Base-by-base conservation (phyloP, 1,284 basidiomycete genomes). In the Cystobasidium sp. region DNA sequence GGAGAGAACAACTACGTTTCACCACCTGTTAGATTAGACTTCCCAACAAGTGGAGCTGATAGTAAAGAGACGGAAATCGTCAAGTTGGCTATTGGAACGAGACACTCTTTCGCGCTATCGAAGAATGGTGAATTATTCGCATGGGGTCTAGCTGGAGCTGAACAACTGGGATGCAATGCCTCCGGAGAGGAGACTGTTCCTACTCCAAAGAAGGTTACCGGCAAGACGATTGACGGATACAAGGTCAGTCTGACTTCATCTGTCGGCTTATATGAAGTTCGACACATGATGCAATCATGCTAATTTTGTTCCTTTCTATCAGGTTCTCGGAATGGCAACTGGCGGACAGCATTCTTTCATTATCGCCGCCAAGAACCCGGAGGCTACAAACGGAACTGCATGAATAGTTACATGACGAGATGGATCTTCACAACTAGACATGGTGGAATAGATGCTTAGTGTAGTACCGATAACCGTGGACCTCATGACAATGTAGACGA, bases 271-370 rank as follows among this genome's bases (percentile, higher is more conserved):
- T 31, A 16, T 31, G 1, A 12, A 55, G 14, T 31, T 2, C n/a
- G 46, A 12, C 14, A 49, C 14, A 3, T 41, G 14, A 31, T 5
- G 24, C 37, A 37, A 12, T 59, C 3, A 31, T 37, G 39, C 16
- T 63, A 6, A 58, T 22, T 58, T 12, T 47, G 12, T 16, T 64
- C n/a, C n/a, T 64, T 16, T 39, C 12, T 67, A 4, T 20, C 46
- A 70, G 68, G 68, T 71, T 22, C 31, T 80, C 18, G 46, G 68
- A 9, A 77, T 73, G 47, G 75, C 75, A 41, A 76, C 78, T 9
- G 79, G 79, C 0, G 78, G 78, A 0, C 79, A 80, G 70, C 78
- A 80, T 43, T 77, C 77, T 12, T 68, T 76, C 20, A n/a, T 78
- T n/a, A 49, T 79, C 18, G 76, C 74, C 12, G 66, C 53, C 22